Evolutionary conservation across 352 stramenopile genomes (phyloP).

Genomic region (Phytophthora pluvialis): DNA sequence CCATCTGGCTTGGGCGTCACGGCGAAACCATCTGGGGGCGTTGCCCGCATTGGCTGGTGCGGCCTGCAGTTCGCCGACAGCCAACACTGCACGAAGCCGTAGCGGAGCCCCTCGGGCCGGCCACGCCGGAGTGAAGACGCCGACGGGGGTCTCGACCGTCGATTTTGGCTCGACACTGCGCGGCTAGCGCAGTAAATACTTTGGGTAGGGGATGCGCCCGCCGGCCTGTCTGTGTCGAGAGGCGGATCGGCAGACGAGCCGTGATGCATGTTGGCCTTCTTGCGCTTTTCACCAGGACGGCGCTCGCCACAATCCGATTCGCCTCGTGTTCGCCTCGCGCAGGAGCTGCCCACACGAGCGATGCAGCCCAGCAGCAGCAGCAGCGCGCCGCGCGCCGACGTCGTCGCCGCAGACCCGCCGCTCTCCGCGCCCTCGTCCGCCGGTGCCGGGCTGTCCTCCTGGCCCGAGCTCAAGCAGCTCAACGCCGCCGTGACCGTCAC

Average conservation of each 20-base stretch:
- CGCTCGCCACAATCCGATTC: slow-evolving; percentile 39
- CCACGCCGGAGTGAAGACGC: slow-evolving; percentile 7
- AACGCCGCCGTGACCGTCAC: slow-evolving; percentile 39
- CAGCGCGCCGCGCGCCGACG: slow-evolving; percentile 9
- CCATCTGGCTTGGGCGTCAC: slow-evolving; percentile 1
- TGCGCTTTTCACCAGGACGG: slow-evolving; percentile 36
- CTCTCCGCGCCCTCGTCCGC: slow-evolving; percentile 6
- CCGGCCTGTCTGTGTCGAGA: slow-evolving; percentile 21
- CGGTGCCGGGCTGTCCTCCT: slow-evolving; percentile 23
- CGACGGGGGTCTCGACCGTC: slow-evolving; percentile 1
- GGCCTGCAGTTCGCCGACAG: neutral
- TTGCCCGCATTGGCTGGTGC: neutral
- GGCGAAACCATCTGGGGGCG: neutral
- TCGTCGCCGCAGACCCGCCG: slow-evolving; percentile 21
- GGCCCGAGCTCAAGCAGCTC: slow-evolving; percentile 42
- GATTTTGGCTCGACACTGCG: slow-evolving; percentile 5
- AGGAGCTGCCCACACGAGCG: no score
- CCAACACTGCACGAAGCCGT: neutral
- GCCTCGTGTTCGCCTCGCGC: slow-evolving; percentile 14
- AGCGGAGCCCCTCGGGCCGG: neutral
- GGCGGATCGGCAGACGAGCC: slow-evolving; percentile 11
- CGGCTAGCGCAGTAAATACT: slow-evolving; percentile 31
- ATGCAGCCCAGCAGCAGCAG: slow-evolving; percentile 31
- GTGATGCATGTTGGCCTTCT: no score
- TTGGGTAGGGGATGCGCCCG: slow-evolving; percentile 17